Evolutionary conservation across 1,284 basidiomycete genomes (phyloP), one percentile per base, ranked within the genome.

Genomic region (Termitomyces sp.): DNA sequence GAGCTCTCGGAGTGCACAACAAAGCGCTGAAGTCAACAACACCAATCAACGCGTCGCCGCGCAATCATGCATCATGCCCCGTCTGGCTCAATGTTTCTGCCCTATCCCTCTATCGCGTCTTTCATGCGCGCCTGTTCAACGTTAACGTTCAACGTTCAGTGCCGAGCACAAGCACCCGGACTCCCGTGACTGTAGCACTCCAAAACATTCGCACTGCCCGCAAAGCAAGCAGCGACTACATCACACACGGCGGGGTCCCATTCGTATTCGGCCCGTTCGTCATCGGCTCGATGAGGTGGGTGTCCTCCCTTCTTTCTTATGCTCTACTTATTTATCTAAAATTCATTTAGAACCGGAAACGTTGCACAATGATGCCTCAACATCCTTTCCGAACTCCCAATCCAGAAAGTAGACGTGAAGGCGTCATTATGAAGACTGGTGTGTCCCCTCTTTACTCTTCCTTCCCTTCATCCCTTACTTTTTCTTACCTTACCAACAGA

Each of bases 251-350:
- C 41, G 90, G 87, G 1, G 87, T 84, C 1, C 84, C 87, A 8
- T 64, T 66, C 46, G 69, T 72, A 7, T 71, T 88, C 1, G 91
- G 88, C 3, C 91, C 92, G 0, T 81, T 91, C 42, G 80, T 94
- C 0, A 80, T 95, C 49, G 86, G 89, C 13, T 68, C 94, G 34
- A 93, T 91, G 16, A 93, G 93, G 89, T 91, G 62, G 52, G 73
- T 66, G 2, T 24, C 21, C 21, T 24, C 21, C 5, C 5, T 5
- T 2, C 21, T 24, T 3, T 24, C 2, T 24, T 5, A 24, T 24
- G 5, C 21, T n/a, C n/a, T 24, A 24, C 5, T 24, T 24, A 24
- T 24, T 24, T 3, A 24, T 5, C 21, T 24, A n/a, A n/a, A n/a
- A n/a, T n/a, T n/a, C n/a, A 24, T 24, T 1, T 40, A 91, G 88